A percentile compares a stretch with the other conserved stretches of the same genome.
Conservation (phyloP, 331 rosid species). For the Rhamnella rubrinervis region DNA sequence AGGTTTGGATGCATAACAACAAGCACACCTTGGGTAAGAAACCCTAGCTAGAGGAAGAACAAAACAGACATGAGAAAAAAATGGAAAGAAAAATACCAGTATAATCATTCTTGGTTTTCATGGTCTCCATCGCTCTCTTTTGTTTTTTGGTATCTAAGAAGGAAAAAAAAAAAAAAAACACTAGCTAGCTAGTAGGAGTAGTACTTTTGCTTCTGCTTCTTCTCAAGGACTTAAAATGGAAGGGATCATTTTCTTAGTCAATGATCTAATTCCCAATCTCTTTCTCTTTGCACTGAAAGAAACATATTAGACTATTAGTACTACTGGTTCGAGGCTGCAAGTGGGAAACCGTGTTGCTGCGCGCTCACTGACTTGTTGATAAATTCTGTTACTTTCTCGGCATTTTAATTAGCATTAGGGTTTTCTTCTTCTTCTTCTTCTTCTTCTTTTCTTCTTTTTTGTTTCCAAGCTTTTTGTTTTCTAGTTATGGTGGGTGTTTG, state of each 20-base stretch:
- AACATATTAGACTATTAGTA: background rate
- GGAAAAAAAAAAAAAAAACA: too few relatives aligned
- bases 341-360: slow-evolving; percentile 22
- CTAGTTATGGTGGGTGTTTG: too few relatives aligned
- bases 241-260: background rate
- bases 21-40: slow-evolving; percentile 95
- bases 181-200: too few relatives aligned
- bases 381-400: slow-evolving; percentile 25
- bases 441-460: background rate
- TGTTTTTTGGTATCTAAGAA: too few relatives aligned
- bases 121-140: too few relatives aligned
- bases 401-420: slow-evolving; percentile 44
- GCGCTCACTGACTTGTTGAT: background rate
- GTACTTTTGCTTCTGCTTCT: too few relatives aligned
- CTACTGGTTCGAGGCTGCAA: slow-evolving; percentile 17
- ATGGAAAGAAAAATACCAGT: background rate
- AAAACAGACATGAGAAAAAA: background rate
- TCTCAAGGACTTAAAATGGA: background rate
- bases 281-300: slow-evolving; percentile 20
- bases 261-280: background rate
- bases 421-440: slow-evolving; percentile 21
- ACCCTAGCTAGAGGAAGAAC: slow-evolving; percentile 48
- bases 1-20: slow-evolving; percentile 99
- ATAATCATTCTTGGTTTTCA: too few relatives aligned
- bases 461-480: too few relatives aligned